phyloP scores from a whole-genome alignment of 2,329 filamentous ascomycete genomes.

The Pseudocercospora crystallina region DNA sequence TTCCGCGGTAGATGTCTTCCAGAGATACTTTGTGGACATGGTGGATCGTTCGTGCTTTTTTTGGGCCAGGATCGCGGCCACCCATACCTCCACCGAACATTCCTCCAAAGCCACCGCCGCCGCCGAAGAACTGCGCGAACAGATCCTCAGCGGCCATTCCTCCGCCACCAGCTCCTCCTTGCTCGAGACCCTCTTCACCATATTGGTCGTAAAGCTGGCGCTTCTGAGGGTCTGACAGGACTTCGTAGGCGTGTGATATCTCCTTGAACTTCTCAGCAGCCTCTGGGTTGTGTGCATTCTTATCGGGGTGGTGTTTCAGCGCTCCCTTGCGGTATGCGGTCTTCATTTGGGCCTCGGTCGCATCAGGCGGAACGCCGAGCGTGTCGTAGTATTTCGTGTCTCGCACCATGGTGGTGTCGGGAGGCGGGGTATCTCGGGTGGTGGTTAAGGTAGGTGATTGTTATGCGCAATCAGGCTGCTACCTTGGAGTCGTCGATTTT shows the following conservation, averaged over 20 bases:
- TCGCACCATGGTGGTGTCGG: slow-evolving; percentile 65
- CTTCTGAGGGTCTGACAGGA: slow-evolving; percentile 89
- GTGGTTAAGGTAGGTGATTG: slow-evolving; percentile 1
- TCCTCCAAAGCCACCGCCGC: slow-evolving; percentile 65
- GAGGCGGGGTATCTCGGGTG: slow-evolving; percentile 1
- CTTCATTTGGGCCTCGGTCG: slow-evolving; percentile 83
- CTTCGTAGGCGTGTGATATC: slow-evolving; percentile 91
- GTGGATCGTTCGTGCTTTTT: slow-evolving; percentile 92
- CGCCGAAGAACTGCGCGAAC: slow-evolving; percentile 95
- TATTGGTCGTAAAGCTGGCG: slow-evolving; percentile 92
- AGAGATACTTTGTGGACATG: slow-evolving; percentile 98
- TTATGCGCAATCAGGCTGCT: slow-evolving; percentile 14
- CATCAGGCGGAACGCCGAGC: slow-evolving; percentile 74
- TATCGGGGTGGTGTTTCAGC: slow-evolving; percentile 87
- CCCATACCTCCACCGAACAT: slow-evolving; percentile 71
- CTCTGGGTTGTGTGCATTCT: slow-evolving; percentile 90
- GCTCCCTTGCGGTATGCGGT: slow-evolving; percentile 84
- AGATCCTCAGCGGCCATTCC: slow-evolving; percentile 96
- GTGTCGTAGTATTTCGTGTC: slow-evolving; percentile 78
- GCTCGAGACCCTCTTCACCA: slow-evolving; percentile 91
- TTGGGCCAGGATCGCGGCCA: slow-evolving; percentile 77
- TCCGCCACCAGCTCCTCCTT: slow-evolving; percentile 67
- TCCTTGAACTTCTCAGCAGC: slow-evolving; percentile 99
- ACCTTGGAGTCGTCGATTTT: slow-evolving; percentile 2
- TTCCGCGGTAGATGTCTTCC: slow-evolving; percentile 97